Evolutionary conservation across 2,329 filamentous ascomycete genomes (phyloP).

Genomic region (Microdochium paspali): DNA sequence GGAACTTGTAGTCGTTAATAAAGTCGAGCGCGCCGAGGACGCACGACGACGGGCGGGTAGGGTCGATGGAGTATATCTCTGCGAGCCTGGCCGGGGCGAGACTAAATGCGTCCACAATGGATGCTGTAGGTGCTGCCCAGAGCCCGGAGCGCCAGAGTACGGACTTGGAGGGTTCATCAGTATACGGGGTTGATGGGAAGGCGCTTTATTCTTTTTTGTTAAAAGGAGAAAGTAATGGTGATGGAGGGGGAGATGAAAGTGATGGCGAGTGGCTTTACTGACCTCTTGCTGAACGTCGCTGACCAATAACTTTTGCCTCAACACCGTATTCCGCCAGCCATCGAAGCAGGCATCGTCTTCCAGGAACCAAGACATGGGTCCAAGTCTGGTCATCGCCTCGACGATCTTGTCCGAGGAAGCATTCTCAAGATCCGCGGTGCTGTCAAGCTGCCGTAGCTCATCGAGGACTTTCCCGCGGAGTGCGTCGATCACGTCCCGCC

Average conservation of each 20-base stretch:
- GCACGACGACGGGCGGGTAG: conserved; percentile 25
- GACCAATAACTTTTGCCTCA: conserved; percentile 25
- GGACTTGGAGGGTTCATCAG: conserved; percentile 16
- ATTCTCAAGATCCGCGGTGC: conserved; percentile 3
- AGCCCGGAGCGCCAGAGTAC: conserved; percentile 33
- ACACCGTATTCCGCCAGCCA: conserved; percentile 24
- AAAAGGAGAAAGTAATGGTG: too few relatives aligned
- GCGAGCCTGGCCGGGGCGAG: conserved; percentile 19
- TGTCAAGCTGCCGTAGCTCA: conserved; percentile 15
- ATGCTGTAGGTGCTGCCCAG: conserved; percentile 20
- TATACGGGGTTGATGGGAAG: background rate
- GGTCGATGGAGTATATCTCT: conserved; percentile 28
- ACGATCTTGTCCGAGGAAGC: conserved; percentile 20
- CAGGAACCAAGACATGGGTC: conserved; percentile 31
- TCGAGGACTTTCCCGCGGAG: conserved; percentile 18
- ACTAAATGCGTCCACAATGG: conserved; percentile 24
- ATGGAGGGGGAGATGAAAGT: background rate
- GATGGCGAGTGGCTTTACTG: background rate
- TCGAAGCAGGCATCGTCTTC: conserved; percentile 24
- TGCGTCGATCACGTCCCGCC: conserved; percentile 18
- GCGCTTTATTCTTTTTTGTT: background rate
- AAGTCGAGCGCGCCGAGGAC: conserved; percentile 29
- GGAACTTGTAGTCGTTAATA: conserved; percentile 21
- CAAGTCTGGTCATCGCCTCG: conserved; percentile 21
- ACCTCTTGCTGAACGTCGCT: conserved; percentile 34